Percentiles rank a stretch among this genome's conserved stretches.
These are phyloP conservation scores for Polytrichum commune DNA, from an alignment of 225 moss, liverwort and hornwort genomes.

Conservation along the genomic window DNA sequence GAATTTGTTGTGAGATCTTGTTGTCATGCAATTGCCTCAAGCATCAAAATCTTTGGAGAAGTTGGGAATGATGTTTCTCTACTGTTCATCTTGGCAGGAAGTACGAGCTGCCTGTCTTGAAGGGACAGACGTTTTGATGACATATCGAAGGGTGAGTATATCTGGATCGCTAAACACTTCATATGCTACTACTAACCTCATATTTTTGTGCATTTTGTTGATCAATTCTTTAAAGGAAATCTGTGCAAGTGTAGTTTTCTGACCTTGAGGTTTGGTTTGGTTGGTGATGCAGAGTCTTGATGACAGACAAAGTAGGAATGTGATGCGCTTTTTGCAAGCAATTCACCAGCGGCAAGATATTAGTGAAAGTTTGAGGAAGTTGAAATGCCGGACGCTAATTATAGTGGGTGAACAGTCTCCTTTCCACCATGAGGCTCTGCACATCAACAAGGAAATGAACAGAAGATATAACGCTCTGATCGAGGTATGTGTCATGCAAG, in stretches of 20 bases:
- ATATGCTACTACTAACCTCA: no score
- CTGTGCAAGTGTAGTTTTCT: neutral
- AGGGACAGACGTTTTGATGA: slow-evolving; percentile 46
- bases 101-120: slow-evolving; percentile 40
- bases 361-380: slow-evolving; percentile 57
- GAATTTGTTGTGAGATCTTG: no score
- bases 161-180: neutral
- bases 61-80: neutral
- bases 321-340: slow-evolving; percentile 92
- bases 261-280: neutral
- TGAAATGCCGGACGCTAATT: slow-evolving; percentile 88
- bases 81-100: slow-evolving; percentile 40
- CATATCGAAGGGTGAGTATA: slow-evolving; percentile 52
- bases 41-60: neutral
- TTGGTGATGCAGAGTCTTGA: slow-evolving; percentile 50
- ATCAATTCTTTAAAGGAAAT: no score
- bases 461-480: slow-evolving; percentile 88
- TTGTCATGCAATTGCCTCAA: no score
- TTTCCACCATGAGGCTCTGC: slow-evolving; percentile 77
- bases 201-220: no score
- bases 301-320: slow-evolving; percentile 53
- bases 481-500: slow-evolving; percentile 43
- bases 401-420: slow-evolving; percentile 89
- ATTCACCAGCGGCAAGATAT: slow-evolving; percentile 74
- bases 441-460: slow-evolving; percentile 83